Evolutionary conservation across 441 rosid species (phyloP), one percentile per base, ranked within the genome.

Genomic region (Gossypium davidsonii): DNA sequence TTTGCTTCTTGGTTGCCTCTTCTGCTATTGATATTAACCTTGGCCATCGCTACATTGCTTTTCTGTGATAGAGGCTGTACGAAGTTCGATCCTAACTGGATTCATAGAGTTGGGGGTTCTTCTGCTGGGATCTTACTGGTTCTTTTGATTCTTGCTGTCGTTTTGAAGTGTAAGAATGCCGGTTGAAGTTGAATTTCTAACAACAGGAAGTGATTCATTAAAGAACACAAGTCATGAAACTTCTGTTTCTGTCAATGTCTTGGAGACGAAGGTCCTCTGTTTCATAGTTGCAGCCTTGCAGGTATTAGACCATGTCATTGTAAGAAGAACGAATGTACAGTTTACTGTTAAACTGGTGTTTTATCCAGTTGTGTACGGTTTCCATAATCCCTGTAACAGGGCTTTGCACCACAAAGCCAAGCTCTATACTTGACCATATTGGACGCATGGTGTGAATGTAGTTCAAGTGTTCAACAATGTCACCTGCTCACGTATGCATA

Each of bases 71-170:
- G 76, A 71, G 77, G 88, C 85, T 80, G 87, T 64, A 75, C 87
- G 56, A 83, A 85, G 85, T 89, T 89, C 71, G 97, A 94, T 83
- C 89, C 84, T 57, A 52, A 88, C 81, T 89, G 94, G 98, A 90
- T 94, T 76, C 93, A 94, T 71, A 85, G 98, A 79, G 86, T 83
- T 31, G 97, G 97, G 3, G 97, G 98, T 58, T 94, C 97, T 1
- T 85, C 94, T 37, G 84, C 87, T 68, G 97, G 97, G 21, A 85
- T 92, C 79, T 58, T 89, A 21, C 71, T 84, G 11, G 73, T 90
- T 52, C 91, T 90, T 62, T 73, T 91, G 51, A 78, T 92, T 84
- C 96, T 92, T 74, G 84, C 85, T 1, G 74, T 89, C 42, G 83
- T 91, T 77, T 79, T 92, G 75, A 87, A 75, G 83, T 90, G 84